Conservation (phyloP, 371 early-diverging fungal genomes). For the Apophysomyces ossiformis region DNA sequence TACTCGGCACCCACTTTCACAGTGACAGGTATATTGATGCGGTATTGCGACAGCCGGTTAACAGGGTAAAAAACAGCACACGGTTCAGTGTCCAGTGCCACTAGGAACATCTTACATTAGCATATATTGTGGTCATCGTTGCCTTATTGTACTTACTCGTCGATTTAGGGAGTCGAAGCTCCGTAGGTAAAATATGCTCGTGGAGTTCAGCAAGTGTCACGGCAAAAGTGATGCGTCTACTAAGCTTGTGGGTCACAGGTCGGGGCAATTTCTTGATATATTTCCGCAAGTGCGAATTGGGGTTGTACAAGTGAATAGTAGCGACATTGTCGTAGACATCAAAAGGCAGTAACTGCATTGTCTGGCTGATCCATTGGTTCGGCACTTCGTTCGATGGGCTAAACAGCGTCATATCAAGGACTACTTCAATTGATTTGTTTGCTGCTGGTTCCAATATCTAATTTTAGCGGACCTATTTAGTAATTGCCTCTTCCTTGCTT, state of each 20-base stretch:
- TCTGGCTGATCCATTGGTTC: slow-evolving; percentile 68
- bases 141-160: slow-evolving; percentile 46
- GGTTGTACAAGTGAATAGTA: slow-evolving; percentile 70
- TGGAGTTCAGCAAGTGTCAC: slow-evolving; percentile 65
- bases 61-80: slow-evolving; percentile 64
- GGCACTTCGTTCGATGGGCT: slow-evolving; percentile 76
- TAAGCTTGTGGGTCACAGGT: slow-evolving; percentile 56
- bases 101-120: slow-evolving; percentile 22
- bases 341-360: slow-evolving; percentile 71
- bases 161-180: slow-evolving; percentile 75
- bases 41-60: slow-evolving; percentile 57
- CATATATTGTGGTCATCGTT: background rate
- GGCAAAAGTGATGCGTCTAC: slow-evolving; percentile 66
- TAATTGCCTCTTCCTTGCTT: background rate
- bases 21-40: slow-evolving; percentile 65
- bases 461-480: slow-evolving; percentile 12
- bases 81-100: slow-evolving; percentile 65
- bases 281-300: slow-evolving; percentile 70
- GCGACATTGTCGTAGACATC: slow-evolving; percentile 55
- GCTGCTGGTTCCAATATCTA: slow-evolving; percentile 53
- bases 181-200: slow-evolving; percentile 67
- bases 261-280: slow-evolving; percentile 60
- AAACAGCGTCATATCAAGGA: slow-evolving; percentile 82
- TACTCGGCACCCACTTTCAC: slow-evolving; percentile 80
- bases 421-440: slow-evolving; percentile 68